Evolutionary conservation across 2,329 filamentous ascomycete genomes (phyloP).

Genomic region (Berkeleyomyces rouxiae): DNA sequence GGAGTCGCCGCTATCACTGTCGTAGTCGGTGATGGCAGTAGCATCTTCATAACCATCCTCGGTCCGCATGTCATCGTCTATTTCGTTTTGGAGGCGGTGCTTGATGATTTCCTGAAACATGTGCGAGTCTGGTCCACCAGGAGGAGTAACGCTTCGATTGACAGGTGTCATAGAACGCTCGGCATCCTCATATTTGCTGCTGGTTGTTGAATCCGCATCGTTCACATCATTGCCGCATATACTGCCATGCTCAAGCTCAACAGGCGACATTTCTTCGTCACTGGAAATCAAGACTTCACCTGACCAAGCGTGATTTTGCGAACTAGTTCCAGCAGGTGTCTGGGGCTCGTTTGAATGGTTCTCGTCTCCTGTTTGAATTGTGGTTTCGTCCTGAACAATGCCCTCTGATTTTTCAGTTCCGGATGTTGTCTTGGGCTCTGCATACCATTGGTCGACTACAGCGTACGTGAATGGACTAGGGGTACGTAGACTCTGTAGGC

Average conservation of each 20-base stretch:
- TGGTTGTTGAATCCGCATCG: slow-evolving; percentile 19
- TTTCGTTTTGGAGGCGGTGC: slow-evolving; percentile 19
- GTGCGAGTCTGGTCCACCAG: not conserved
- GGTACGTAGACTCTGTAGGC: slow-evolving; percentile 56
- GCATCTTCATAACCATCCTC: slow-evolving; percentile 23
- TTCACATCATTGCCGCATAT: slow-evolving; percentile 2
- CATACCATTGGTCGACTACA: slow-evolving; percentile 36
- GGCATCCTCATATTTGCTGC: slow-evolving; percentile 17
- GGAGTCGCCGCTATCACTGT: slow-evolving; percentile 47
- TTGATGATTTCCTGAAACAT: slow-evolving; percentile 7
- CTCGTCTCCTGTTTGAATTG: not conserved
- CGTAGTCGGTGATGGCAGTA: slow-evolving; percentile 24
- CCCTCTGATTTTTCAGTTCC: slow-evolving; percentile 16
- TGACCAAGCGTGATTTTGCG: not conserved
- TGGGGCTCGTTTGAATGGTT: not conserved
- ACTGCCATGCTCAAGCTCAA: slow-evolving; percentile 2
- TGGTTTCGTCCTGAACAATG: not conserved
- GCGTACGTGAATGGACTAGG: slow-evolving; percentile 67
- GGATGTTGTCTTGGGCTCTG: slow-evolving; percentile 18
- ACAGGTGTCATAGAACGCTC: slow-evolving; percentile 7
- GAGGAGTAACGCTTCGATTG: slow-evolving; percentile 2
- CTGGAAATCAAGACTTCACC: not conserved
- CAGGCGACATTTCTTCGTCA: slow-evolving; percentile 12
- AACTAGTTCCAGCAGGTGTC: not conserved
- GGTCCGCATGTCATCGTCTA: slow-evolving; percentile 25